phyloP scores from a whole-genome alignment of 202 grass and related monocot genomes.

The Brachypodium distachyon region DNA sequence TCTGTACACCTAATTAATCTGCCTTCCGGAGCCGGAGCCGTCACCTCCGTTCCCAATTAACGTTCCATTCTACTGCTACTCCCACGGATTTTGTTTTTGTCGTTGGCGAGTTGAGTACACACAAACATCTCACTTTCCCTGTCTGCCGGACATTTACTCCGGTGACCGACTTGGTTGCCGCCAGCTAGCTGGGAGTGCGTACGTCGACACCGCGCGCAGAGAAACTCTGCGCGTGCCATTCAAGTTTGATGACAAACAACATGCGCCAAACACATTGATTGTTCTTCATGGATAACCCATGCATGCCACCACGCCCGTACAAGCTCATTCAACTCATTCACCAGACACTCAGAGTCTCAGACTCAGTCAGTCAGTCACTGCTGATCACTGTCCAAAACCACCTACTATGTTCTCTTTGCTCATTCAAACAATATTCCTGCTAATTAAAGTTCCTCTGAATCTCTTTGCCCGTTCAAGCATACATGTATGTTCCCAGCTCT shows the following conservation, averaged over 20 bases:
- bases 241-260: conserved; percentile 4
- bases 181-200: background rate
- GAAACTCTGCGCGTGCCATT: conserved; percentile 17
- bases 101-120: no score
- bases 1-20: no score
- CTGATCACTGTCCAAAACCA: background rate
- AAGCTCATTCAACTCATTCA: background rate
- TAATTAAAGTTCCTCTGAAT: background rate
- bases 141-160: background rate
- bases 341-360: no score
- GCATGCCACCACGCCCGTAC: background rate
- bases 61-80: no score
- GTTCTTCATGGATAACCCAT: background rate
- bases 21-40: no score
- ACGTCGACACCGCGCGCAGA: no score
- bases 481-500: background rate
- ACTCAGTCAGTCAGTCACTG: background rate
- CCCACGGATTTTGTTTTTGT: no score
- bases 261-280: conserved; percentile 26
- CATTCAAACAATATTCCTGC: background rate
- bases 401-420: background rate
- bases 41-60: no score
- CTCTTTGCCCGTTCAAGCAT: background rate
- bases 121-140: no score
- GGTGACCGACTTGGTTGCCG: background rate